These are phyloP conservation scores for Mariannaea sp. DNA, from an alignment of 2,329 filamentous ascomycete genomes.

Conservation along the genomic window DNA sequence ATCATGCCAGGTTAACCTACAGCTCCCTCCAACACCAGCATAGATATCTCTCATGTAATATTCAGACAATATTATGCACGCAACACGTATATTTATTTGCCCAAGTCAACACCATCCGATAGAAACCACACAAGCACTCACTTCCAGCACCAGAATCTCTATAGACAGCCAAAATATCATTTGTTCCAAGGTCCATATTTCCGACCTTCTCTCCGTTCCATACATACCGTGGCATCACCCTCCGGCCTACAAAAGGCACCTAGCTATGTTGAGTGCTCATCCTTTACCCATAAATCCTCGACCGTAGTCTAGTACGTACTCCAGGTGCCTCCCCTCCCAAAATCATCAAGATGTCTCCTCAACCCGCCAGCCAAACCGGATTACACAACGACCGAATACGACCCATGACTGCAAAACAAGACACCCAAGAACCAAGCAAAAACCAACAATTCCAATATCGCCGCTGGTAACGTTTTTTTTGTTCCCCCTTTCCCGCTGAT, in stretches of 20 bases:
- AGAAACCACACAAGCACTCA: too few species aligned
- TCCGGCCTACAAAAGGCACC: conserved; percentile 8
- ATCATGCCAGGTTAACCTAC: too few species aligned
- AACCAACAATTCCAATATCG: conserved; percentile 22
- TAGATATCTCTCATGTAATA: too few species aligned
- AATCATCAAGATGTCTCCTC: neutral
- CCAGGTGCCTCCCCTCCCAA: neutral
- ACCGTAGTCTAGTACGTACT: conserved; percentile 18
- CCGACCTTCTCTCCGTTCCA: neutral
- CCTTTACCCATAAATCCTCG: conserved; percentile 15
- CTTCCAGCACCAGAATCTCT: conserved; percentile 8
- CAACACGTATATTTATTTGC: too few species aligned
- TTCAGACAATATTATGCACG: too few species aligned
- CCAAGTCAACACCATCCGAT: too few species aligned
- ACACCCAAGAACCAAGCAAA: conserved; percentile 17
- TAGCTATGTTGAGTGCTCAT: conserved; percentile 13
- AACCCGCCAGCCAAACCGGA: conserved; percentile 1
- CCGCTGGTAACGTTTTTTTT: conserved; percentile 16
- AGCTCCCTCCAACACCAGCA: too few species aligned
- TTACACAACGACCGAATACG: conserved; percentile 15
- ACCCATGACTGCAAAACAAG: conserved; percentile 14
- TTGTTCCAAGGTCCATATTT: conserved; percentile 4
- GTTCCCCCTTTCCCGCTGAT: conserved; percentile 10
- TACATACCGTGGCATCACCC: neutral
- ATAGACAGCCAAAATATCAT: conserved; percentile 8